phyloP scores from a whole-genome alignment of 352 stramenopile species.

The Globisporangium echinulatum region DNA sequence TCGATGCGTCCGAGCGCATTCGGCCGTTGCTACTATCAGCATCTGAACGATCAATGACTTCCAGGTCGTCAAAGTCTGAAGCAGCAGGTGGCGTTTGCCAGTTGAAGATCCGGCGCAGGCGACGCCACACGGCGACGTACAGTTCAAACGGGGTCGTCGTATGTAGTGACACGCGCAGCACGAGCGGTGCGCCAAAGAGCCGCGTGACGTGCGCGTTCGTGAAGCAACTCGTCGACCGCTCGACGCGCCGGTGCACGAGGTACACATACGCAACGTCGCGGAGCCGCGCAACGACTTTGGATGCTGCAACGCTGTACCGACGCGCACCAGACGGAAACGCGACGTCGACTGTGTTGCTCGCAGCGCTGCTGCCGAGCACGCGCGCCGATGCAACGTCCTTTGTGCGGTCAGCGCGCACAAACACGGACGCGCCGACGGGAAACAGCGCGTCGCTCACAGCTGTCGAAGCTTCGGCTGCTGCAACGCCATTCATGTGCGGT shows the following conservation, averaged over 20 bases:
- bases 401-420: constrained; percentile 55
- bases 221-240: constrained; percentile 74
- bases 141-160: constrained; percentile 64
- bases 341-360: constrained; percentile 58
- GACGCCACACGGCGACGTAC: constrained; percentile 74
- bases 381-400: constrained; percentile 51
- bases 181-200: constrained; percentile 71
- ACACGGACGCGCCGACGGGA: constrained; percentile 48
- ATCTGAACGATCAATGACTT: too few relatives aligned
- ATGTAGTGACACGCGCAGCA: constrained; percentile 61
- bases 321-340: constrained; percentile 51
- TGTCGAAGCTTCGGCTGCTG: not conserved
- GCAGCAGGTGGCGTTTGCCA: constrained; percentile 48
- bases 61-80: constrained; percentile 19
- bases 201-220: constrained; percentile 73
- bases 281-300: constrained; percentile 45
- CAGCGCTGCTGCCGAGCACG: constrained; percentile 58
- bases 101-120: constrained; percentile 80
- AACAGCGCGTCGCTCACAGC: constrained; percentile 13
- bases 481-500: not conserved
- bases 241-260: constrained; percentile 80
- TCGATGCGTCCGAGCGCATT: constrained; percentile 38
- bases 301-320: constrained; percentile 53
- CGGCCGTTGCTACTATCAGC: constrained; percentile 1
- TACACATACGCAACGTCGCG: constrained; percentile 62